These are phyloP conservation scores for Fusarium verticillioides DNA, from an alignment of 2,329 filamentous ascomycete species.

Conservation along the genomic window DNA sequence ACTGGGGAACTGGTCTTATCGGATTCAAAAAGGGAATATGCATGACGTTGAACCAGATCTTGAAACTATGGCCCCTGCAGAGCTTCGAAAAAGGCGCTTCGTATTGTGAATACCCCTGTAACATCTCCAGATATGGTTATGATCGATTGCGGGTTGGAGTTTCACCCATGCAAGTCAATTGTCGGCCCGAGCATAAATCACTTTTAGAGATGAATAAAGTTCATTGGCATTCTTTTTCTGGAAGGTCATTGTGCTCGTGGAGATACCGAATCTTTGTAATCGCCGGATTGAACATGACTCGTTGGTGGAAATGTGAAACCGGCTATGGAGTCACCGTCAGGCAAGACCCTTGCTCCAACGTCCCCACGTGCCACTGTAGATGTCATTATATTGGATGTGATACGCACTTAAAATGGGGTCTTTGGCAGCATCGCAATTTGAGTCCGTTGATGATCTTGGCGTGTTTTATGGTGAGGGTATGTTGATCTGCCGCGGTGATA, in stretches of 20 bases:
- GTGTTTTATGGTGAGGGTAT: not conserved
- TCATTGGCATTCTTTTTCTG: not conserved
- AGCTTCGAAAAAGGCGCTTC: not conserved
- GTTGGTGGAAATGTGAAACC: conserved; percentile 7
- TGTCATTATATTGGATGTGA: not conserved
- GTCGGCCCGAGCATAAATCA: conserved; percentile 3
- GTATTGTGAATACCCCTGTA: not conserved
- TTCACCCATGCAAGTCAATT: not conserved
- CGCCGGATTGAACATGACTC: not conserved
- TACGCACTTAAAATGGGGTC: not conserved
- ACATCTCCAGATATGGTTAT: not conserved
- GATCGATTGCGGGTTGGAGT: conserved; percentile 7
- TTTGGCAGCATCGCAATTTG: not conserved
- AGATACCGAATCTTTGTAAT: not conserved
- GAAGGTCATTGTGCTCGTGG: not conserved
- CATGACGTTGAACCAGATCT: not conserved
- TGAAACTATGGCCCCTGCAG: conserved; percentile 4
- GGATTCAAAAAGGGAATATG: conserved; percentile 22
- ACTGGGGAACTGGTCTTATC: conserved; percentile 18
- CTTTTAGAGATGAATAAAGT: not conserved
- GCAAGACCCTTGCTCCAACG: not conserved
- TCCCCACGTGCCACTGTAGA: not conserved
- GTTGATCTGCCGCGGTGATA: not conserved
- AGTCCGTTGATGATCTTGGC: not conserved
- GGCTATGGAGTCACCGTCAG: conserved; percentile 1